phyloP scores from a whole-genome alignment of 192 early-diverging fungal genomes.

The Coemansia sp. region DNA sequence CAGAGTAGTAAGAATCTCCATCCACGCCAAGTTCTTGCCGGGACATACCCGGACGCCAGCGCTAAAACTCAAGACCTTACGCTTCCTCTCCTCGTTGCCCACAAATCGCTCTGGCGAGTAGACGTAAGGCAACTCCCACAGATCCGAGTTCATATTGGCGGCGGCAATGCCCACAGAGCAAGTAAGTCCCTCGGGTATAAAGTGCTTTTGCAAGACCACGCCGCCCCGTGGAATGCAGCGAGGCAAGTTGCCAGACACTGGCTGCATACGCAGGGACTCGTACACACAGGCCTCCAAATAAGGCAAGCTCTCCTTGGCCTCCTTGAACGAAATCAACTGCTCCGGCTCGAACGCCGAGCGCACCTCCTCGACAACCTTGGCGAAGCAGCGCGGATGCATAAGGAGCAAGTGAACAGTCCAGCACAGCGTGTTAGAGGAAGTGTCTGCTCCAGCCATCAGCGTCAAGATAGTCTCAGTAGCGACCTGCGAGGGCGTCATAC shows the following conservation, averaged over 20 bases:
- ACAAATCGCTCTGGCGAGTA: conserved; percentile 38
- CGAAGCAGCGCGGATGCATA: conserved; percentile 29
- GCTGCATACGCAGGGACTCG: conserved; percentile 43
- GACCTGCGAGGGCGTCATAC: conserved; percentile 37
- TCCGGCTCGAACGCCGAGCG: conserved; percentile 16
- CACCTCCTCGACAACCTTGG: conserved; percentile 15
- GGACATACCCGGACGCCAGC: conserved; percentile 45
- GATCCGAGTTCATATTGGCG: conserved; percentile 14
- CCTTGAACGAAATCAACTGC: conserved; percentile 25
- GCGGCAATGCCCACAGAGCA: conserved; percentile 30
- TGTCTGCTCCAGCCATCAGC: conserved; percentile 47
- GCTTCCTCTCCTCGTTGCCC: conserved; percentile 7
- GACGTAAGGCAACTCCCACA: conserved; percentile 24
- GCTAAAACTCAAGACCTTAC: conserved; percentile 38
- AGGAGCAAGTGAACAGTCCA: conserved; percentile 45
- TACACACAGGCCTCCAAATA: conserved; percentile 50
- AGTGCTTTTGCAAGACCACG: conserved; percentile 30
- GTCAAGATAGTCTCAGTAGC: conserved; percentile 38
- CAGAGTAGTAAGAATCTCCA: conserved; percentile 40
- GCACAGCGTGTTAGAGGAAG: conserved; percentile 37
- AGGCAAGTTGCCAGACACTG: conserved; percentile 32
- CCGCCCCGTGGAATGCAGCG: conserved; percentile 37
- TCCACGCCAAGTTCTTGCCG: conserved; percentile 38
- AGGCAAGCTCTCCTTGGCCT: conserved; percentile 26
- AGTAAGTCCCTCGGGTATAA: conserved; percentile 41